Evolutionary conservation across 1,284 basidiomycete species (phyloP).

Genomic region (Cutaneotrichosporon arboriforme): DNA sequence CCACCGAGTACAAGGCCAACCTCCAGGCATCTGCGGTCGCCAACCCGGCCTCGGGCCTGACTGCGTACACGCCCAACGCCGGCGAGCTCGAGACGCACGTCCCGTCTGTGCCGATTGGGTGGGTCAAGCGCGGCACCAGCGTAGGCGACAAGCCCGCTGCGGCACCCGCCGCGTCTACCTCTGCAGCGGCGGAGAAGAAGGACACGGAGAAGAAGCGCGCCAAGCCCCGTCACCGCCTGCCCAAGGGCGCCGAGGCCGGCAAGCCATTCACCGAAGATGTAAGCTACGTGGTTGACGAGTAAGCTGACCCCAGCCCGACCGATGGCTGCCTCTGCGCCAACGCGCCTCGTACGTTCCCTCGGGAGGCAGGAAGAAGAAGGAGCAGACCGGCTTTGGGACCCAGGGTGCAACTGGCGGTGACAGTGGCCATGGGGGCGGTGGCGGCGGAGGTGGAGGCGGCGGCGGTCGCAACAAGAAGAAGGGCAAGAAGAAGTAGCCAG

Average conservation of each 20-base stretch:
- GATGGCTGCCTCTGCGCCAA: conserved; percentile 45
- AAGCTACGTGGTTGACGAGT: conserved; percentile 17
- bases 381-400: conserved; percentile 20
- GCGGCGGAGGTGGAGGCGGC: conserved; percentile 4
- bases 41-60: conserved; percentile 6
- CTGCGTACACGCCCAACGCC: conserved; percentile 20
- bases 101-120: conserved; percentile 38
- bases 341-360: conserved; percentile 31
- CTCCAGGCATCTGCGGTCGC: conserved; percentile 25
- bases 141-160: conserved; percentile 4
- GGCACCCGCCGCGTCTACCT: conserved; percentile 3
- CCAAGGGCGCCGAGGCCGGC: conserved; percentile 34
- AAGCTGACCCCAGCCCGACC: conserved; percentile 35
- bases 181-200: conserved; percentile 6
- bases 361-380: conserved; percentile 47
- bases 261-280: conserved; percentile 43
- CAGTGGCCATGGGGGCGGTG: conserved; percentile 2
- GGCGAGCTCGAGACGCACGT: conserved; percentile 38
- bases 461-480: conserved; percentile 16
- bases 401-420: conserved; percentile 9
- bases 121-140: conserved; percentile 23
- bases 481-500: conserved; percentile 18
- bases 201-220: conserved; percentile 14
- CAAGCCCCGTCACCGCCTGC: conserved; percentile 41
- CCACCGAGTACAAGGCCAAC: conserved; percentile 58